These are phyloP conservation scores for Yamadazyma akitaensis DNA, from an alignment of 805 yeast genomes.

Conservation along the genomic window DNA sequence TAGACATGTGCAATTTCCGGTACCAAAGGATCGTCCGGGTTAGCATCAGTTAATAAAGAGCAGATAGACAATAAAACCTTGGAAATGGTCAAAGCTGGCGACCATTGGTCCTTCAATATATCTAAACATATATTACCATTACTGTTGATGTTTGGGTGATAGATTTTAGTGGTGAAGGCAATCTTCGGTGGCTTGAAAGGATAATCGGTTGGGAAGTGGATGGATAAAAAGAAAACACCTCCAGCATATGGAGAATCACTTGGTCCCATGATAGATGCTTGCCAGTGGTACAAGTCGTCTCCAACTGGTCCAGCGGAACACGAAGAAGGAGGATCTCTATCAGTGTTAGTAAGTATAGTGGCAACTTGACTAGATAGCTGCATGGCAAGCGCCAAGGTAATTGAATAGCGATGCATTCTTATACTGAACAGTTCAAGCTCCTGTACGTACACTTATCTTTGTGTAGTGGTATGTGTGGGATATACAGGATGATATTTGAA, in stretches of 20 bases:
- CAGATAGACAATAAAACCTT: conserved; percentile 93
- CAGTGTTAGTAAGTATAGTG: conserved; percentile 11
- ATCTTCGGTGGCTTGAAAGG: conserved; percentile 97
- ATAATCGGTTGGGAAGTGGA: conserved; percentile 98
- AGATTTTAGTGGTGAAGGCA: conserved; percentile 87
- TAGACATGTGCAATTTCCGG: conserved; percentile 97
- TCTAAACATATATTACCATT: conserved; percentile 96
- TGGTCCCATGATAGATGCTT: conserved; percentile 99
- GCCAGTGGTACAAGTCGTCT: conserved; percentile 98
- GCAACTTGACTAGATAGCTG: background rate
- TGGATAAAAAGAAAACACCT: conserved; percentile 93
- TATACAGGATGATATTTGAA: no score
- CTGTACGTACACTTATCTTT: no score
- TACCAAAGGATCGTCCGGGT: conserved; percentile 98
- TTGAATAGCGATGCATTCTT: no score
- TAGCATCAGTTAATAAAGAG: conserved; percentile 94
- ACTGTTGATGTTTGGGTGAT: conserved; percentile 95
- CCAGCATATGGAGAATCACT: conserved; percentile 86
- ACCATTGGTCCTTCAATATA: conserved; percentile 97
- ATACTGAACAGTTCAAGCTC: no score
- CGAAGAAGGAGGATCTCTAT: conserved; percentile 96
- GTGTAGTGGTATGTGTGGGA: no score
- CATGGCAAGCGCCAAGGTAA: no score
- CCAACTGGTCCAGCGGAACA: conserved; percentile 99
- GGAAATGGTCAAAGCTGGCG: conserved; percentile 95